Base-by-base conservation (phyloP, 192 early-diverging fungal genomes). In the Funneliformis geosporum region DNA sequence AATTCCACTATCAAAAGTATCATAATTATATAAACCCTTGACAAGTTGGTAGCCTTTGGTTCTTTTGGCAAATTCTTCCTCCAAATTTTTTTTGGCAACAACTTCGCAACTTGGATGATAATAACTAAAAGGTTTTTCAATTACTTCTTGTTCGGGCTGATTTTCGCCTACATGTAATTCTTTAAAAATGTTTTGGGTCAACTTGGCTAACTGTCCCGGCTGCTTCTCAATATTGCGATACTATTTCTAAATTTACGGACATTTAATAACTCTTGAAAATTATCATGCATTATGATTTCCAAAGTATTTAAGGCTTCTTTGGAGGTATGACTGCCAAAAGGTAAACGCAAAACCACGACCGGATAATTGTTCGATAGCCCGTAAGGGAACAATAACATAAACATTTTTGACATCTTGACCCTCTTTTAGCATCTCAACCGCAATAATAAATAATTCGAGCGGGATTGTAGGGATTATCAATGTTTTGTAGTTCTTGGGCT, bases 1-100 rank as follows among this genome's bases (percentile, higher is more conserved):
- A 64, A 64, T 64, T n/a, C 62, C 62, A 64, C 62, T 64, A 28
- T 64, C 62, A 64, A 64, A 64, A 16, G 62, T 64, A 18, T 64
- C 62, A 28, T 64, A 64, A 64, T 8, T 64, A 64, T 64, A 64
- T 16, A 64, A 64, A 16, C 62, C 21, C 21, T 64, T 64, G 10
- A 8, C 28, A 28, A 64, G 21, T 64, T 64, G 8, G 2, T 64
- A 64, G 21, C 62, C 62, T 64, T 21, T 64, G 8, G 8, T 64
- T 64, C 9, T 64, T 64, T 64, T 64, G n/a, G 9, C 28, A 64
- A 64, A 64, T 64, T 64, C 60, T 62, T 62, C 60, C 9, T 62
- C 60, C 9, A 62, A 62, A 62, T 9, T 62, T 62, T 62, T 62
- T n/a, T n/a, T n/a, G 9, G 60, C 60, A 62, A 62, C 60, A 5